These are phyloP conservation scores for Saposhnikovia divaricata DNA, from an alignment of 129 eudicot genomes.

Conservation along the genomic window DNA sequence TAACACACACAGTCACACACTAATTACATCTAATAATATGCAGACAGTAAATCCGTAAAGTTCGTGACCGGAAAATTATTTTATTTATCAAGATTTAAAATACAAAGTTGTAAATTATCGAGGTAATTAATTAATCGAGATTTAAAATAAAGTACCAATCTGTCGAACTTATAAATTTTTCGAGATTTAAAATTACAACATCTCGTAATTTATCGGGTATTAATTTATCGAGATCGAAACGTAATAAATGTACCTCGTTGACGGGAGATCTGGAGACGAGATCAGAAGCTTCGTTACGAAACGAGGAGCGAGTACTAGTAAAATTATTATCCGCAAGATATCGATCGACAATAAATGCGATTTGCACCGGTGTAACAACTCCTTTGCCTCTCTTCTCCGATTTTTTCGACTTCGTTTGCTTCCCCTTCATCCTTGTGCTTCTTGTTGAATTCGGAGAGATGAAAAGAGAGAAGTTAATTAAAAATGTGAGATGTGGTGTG, in stretches of 20 bases:
- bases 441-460: background rate
- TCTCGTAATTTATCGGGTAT: background rate
- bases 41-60: too few species aligned
- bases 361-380: slow-evolving; percentile 64
- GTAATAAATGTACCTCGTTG: slow-evolving; percentile 32
- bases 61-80: background rate
- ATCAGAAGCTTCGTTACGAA: slow-evolving; percentile 59
- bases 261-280: slow-evolving; percentile 55
- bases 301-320: slow-evolving; percentile 40
- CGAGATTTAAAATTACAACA: too few species aligned
- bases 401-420: slow-evolving; percentile 37
- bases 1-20: background rate
- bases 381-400: slow-evolving; percentile 46
- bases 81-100: background rate
- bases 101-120: too few species aligned
- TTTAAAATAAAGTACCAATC: background rate
- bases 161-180: too few species aligned
- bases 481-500: background rate
- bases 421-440: slow-evolving; percentile 29
- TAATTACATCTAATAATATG: background rate
- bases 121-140: background rate
- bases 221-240: background rate
- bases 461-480: background rate
- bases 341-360: slow-evolving; percentile 85
- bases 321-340: slow-evolving; percentile 62